Evolutionary conservation across 345 rosid genomes (phyloP).

Genomic region (Eucalyptus grandis): DNA sequence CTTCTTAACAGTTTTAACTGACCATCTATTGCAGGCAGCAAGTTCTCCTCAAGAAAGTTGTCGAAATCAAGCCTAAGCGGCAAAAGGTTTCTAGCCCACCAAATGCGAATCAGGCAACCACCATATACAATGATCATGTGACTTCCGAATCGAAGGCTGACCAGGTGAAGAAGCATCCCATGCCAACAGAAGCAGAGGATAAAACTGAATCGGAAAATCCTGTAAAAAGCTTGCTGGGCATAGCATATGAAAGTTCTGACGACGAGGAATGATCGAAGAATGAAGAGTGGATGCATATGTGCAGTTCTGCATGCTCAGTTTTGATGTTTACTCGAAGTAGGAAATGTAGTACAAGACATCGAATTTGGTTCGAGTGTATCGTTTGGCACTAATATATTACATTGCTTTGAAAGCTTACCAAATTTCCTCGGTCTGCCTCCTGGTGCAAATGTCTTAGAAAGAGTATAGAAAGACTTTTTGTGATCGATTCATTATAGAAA

Average conservation of each 20-base stretch:
- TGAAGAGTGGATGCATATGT: background rate
- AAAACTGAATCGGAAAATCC: slow-evolving; percentile 21
- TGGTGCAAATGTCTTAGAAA: background rate
- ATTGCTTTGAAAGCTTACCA: background rate
- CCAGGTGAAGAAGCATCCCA: slow-evolving; percentile 3
- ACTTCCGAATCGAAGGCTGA: background rate
- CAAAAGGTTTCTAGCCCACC: slow-evolving; percentile 25
- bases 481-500: background rate
- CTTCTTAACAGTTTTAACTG: background rate
- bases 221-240: slow-evolving; percentile 58
- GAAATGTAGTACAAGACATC: background rate
- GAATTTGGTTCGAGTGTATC: background rate
- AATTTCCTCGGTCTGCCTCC: background rate
- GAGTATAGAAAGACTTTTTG: background rate
- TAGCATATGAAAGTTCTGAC: slow-evolving; percentile 86
- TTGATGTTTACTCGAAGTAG: background rate
- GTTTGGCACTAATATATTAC: background rate
- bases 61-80: slow-evolving; percentile 79
- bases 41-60: slow-evolving; percentile 77
- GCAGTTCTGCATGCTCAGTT: background rate
- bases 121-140: background rate
- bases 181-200: slow-evolving; percentile 6
- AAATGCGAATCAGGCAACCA: slow-evolving; percentile 2
- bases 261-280: slow-evolving; percentile 24
- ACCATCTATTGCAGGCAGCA: slow-evolving; percentile 53